Percentiles rank a stretch among this genome's conserved stretches.
Evolutionary conservation across 179 eudicot species (phyloP).

Genomic region (Monotropa hypopitys): DNA sequence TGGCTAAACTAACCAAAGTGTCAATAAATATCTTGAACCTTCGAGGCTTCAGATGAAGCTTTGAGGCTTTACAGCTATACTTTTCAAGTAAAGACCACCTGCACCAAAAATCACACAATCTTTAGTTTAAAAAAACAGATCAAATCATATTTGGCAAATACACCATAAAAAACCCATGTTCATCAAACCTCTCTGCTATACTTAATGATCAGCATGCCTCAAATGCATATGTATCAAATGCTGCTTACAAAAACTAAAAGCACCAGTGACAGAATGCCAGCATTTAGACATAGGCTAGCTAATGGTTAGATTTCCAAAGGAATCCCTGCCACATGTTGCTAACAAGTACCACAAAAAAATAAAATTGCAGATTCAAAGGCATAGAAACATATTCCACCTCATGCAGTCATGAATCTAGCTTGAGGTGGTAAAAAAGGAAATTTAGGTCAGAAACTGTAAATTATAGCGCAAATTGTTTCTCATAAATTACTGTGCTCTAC

Average conservation of each 20-base stretch:
- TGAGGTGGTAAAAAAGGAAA: neutral
- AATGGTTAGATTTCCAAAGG: neutral
- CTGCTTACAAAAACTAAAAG: neutral
- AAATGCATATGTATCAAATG: constrained; percentile 1
- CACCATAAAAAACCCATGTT: neutral
- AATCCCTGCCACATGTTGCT: neutral
- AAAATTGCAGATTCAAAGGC: neutral
- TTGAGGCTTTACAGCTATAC: constrained; percentile 92
- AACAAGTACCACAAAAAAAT: neutral
- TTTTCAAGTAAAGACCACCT: constrained; percentile 98
- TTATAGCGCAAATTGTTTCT: neutral
- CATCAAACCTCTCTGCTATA: neutral
- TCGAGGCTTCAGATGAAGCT: constrained; percentile 95
- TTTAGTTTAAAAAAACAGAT: neutral
- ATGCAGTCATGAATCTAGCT: neutral
- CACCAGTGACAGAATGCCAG: neutral
- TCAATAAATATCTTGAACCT: constrained; percentile 81
- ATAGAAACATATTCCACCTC: neutral
- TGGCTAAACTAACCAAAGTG: constrained; percentile 66
- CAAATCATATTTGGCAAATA: neutral
- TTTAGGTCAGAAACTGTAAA: neutral
- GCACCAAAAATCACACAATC: constrained; percentile 9
- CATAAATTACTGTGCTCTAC: neutral
- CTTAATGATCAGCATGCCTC: neutral
- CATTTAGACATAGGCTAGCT: neutral